A percentile compares a stretch with the other conserved stretches of the same genome.
phyloP scores from a whole-genome alignment of 495 filamentous ascomycete species.

The Elaphomyces granulatus region DNA sequence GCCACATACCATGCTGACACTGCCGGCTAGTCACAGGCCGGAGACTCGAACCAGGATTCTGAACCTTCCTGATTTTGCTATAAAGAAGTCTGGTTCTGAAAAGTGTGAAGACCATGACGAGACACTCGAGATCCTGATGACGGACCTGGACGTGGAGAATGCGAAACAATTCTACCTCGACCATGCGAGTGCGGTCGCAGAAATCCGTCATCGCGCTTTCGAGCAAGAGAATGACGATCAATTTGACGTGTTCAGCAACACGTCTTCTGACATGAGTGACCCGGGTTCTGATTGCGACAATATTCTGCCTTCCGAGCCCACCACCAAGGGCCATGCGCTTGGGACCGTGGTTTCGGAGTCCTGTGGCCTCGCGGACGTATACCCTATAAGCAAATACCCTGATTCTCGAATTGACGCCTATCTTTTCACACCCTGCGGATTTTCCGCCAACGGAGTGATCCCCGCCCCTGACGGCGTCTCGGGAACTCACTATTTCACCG shows the following conservation, averaged over 20 bases:
- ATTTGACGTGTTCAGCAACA: slow-evolving; percentile 69
- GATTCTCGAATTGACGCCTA: slow-evolving; percentile 94
- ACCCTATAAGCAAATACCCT: slow-evolving; percentile 73
- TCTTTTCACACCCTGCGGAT: slow-evolving; percentile 93
- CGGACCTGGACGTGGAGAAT: slow-evolving; percentile 82
- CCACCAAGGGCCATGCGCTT: slow-evolving; percentile 86
- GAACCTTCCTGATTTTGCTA: slow-evolving; percentile 27
- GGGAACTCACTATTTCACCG: slow-evolving; percentile 89
- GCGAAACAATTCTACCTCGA: slow-evolving; percentile 95
- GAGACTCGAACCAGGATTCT: slow-evolving; percentile 51
- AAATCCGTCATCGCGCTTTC: slow-evolving; percentile 48
- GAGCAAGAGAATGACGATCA: slow-evolving; percentile 38
- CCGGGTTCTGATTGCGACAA: slow-evolving; percentile 39
- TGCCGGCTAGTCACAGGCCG: slow-evolving; percentile 59
- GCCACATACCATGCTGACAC: slow-evolving; percentile 66
- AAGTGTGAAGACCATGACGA: slow-evolving; percentile 48
- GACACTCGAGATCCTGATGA: slow-evolving; percentile 97
- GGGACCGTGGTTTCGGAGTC: slow-evolving; percentile 85
- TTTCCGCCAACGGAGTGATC: slow-evolving; percentile 94
- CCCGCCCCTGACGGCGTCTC: slow-evolving; percentile 54
- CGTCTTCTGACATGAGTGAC: slow-evolving; percentile 50
- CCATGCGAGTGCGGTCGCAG: slow-evolving; percentile 79
- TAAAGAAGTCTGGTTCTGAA: slow-evolving; percentile 1
- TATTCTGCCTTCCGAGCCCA: slow-evolving; percentile 54
- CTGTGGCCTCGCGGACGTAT: slow-evolving; percentile 82